Base-by-base conservation (phyloP, 768 basidiomycete genomes). In the Favolaschia claudopus region DNA sequence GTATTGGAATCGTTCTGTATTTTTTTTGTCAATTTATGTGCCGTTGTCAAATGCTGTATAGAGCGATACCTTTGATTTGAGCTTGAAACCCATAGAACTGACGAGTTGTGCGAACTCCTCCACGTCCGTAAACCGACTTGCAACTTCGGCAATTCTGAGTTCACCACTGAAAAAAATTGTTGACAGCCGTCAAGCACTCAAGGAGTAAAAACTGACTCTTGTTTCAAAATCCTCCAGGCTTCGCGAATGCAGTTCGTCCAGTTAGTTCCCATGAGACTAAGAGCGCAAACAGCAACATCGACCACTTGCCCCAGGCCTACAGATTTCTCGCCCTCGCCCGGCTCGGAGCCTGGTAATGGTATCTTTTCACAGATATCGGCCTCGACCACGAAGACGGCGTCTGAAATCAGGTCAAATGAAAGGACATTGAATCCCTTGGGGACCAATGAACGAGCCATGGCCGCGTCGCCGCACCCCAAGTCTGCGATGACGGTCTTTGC, bases 231-330 rank as follows among this genome's bases (percentile, higher is more conserved):
- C 64, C 97, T 81, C 86, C 93, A 92, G 8, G 92, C 91, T 72
- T 99, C 96, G 25, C 90, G 82, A 25, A 99, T 82, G 67, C 93
- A 93, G 40, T 81, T 82, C n/a, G 92, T 84, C 97, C 97, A 99
- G 70, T 99, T 98, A 15, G 88, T 91, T 29, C 93, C 92, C 97
- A 99, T 99, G 62, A 99, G 79, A 69, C 96, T 98, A 63, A 99
- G 81, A 22, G 96, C 93, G 71, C 95, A 99, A 22, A 99, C 89
- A 7, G 87, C 95, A 7, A 94, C 88, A 70, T 99, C 96, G 2
- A 95, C 93, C 3, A 99, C 73, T 62, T 93, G 89, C 1, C 87
- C 93, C 48, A 84, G 82, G 27, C 84, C 86, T 32, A 77, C 73
- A 5, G 75, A 74, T 34, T 76, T 74, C 37, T 74, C 73, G 15